phyloP scores from a whole-genome alignment of 306 rosid genomes.

The Prunus mira region DNA sequence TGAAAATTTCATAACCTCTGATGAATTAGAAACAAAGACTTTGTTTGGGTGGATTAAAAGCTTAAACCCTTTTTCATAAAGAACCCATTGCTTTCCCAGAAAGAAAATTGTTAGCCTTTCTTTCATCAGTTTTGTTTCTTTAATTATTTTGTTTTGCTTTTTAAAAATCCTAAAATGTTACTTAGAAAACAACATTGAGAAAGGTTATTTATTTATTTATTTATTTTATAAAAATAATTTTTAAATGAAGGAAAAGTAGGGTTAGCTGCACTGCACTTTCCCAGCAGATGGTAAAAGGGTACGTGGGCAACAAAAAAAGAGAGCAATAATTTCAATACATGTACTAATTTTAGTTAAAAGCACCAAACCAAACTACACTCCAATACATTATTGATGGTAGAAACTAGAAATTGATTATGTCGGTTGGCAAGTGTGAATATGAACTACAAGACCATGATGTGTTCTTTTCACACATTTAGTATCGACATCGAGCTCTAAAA shows the following conservation, averaged over 20 bases:
- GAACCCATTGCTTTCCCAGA: slow-evolving; percentile 7
- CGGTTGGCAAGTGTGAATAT: background rate
- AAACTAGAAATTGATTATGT: background rate
- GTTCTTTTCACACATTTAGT: background rate
- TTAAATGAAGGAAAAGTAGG: background rate
- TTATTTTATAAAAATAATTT: no score
- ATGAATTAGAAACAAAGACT: background rate
- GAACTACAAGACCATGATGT: background rate
- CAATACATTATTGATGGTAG: background rate
- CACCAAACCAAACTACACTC: background rate
- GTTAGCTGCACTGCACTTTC: background rate
- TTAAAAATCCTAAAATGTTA: background rate
- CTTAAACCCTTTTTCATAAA: background rate
- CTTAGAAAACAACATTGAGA: background rate
- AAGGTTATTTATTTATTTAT: no score
- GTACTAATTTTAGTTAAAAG: background rate
- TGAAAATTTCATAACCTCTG: background rate
- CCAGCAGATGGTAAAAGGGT: background rate
- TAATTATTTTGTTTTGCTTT: background rate
- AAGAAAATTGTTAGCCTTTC: background rate
- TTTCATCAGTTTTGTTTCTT: background rate
- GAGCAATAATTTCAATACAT: background rate
- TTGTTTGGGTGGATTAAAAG: background rate
- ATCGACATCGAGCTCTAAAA: background rate
- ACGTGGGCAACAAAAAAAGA: background rate